phyloP scores from a whole-genome alignment of 75 land plant genomes.

The Sequoia sempervirens region DNA sequence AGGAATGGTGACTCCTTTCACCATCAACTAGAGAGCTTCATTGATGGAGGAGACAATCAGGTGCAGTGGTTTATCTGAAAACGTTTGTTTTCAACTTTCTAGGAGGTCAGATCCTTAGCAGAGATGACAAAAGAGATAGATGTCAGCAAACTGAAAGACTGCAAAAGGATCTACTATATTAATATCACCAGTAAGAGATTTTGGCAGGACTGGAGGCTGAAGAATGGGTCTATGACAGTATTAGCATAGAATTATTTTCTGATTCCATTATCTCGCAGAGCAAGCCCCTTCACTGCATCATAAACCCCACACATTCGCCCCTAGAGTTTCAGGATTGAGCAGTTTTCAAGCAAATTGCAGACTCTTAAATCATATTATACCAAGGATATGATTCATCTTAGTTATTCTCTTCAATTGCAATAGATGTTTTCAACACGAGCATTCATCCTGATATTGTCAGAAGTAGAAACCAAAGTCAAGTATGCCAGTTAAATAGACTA shows the following conservation, averaged over 20 bases:
- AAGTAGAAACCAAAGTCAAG: not conserved
- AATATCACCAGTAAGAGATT: not conserved
- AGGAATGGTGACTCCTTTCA: not conserved
- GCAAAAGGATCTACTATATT: not conserved
- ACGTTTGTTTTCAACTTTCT: not conserved
- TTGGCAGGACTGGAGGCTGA: not conserved
- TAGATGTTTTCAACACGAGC: not conserved
- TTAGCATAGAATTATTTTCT: not conserved
- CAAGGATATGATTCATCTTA: not conserved
- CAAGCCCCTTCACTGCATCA: not conserved
- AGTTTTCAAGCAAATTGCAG: not conserved
- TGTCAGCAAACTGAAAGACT: not conserved
- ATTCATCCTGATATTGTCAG: not conserved
- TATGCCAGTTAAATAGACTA: not conserved
- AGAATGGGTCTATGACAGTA: not conserved
- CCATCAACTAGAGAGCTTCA: not conserved
- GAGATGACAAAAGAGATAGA: not conserved
- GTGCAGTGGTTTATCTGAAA: not conserved
- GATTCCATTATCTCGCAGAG: not conserved
- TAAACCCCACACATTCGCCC: not conserved
- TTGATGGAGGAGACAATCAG: not conserved
- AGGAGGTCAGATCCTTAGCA: not conserved
- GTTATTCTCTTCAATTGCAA: not conserved
- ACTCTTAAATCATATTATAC: not conserved
- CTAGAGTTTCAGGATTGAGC: not conserved